A percentile compares a stretch with the other conserved stretches of the same genome.
Conservation (phyloP, 805 yeast genomes). For the Hanseniaspora taiwanica region DNA sequence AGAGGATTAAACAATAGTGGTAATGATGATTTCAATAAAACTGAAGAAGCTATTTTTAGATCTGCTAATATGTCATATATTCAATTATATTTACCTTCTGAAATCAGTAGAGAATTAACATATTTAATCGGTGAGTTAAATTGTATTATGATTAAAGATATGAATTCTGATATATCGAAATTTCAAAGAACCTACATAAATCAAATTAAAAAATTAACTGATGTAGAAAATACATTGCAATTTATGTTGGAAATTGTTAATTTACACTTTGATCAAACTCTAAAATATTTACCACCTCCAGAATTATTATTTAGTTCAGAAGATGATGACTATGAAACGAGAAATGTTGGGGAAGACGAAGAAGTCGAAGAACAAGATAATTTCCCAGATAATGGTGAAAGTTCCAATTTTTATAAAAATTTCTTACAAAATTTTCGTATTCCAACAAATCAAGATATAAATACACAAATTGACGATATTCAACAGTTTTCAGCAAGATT, state of each 20-base stretch:
- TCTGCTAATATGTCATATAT: constrained; percentile 96
- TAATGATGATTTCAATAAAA: not conserved
- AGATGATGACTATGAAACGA: constrained; percentile 6
- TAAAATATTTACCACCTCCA: constrained; percentile 25
- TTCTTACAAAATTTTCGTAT: constrained; percentile 14
- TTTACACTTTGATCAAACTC: constrained; percentile 27
- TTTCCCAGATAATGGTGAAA: constrained; percentile 1
- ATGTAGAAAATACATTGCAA: constrained; percentile 63
- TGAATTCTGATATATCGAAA: constrained; percentile 65
- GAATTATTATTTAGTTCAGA: constrained; percentile 6
- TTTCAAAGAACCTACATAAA: constrained; percentile 87
- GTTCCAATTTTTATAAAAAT: constrained; percentile 6
- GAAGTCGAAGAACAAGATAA: not conserved
- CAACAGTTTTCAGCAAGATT: constrained; percentile 61
- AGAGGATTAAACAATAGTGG: not conserved
- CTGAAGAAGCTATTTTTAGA: constrained; percentile 21
- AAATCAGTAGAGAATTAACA: constrained; percentile 73
- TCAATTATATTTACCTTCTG: constrained; percentile 76
- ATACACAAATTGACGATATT: constrained; percentile 50
- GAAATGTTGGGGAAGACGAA: not conserved
- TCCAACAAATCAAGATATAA: constrained; percentile 29
- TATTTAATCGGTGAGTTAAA: constrained; percentile 80
- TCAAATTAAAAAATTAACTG: constrained; percentile 73
- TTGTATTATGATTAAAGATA: constrained; percentile 73
- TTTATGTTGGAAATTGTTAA: constrained; percentile 36